A percentile compares a stretch with the other conserved stretches of the same genome.
phyloP scores from a whole-genome alignment of 2,329 filamentous ascomycete genomes.

The Aspergillus clavatus region DNA sequence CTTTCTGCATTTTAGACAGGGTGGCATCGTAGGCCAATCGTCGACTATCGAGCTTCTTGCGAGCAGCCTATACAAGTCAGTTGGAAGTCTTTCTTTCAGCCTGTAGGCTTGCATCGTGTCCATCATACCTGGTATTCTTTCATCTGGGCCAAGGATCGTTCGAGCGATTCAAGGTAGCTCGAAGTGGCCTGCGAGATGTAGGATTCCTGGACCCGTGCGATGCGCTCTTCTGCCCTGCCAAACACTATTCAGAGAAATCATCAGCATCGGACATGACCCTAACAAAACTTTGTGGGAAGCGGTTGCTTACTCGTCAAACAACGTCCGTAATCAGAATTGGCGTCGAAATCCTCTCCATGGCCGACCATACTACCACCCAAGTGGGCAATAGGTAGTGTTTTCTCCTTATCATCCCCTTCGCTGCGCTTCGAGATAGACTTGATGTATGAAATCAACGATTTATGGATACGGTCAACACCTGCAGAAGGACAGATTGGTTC shows the following conservation, averaged over 20 bases:
- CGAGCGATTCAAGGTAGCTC: conserved; percentile 86
- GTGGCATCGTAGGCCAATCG: conserved; percentile 88
- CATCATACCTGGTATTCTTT: conserved; percentile 84
- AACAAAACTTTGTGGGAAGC: background rate
- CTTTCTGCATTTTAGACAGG: conserved; percentile 84
- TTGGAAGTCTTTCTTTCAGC: conserved; percentile 3
- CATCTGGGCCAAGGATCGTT: conserved; percentile 87
- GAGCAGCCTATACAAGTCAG: conserved; percentile 54
- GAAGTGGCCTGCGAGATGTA: conserved; percentile 73
- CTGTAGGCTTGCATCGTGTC: background rate
- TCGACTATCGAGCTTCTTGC: conserved; percentile 90
- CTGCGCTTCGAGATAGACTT: conserved; percentile 82
- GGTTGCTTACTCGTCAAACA: conserved; percentile 63
- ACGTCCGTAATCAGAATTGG: conserved; percentile 84
- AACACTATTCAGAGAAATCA: conserved; percentile 49
- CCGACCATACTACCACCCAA: conserved; percentile 79
- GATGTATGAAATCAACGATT: conserved; percentile 77
- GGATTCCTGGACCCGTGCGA: conserved; percentile 78
- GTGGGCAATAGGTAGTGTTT: conserved; percentile 71
- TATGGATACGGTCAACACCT: conserved; percentile 90
- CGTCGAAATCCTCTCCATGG: conserved; percentile 90
- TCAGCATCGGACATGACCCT: background rate
- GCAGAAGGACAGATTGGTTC: conserved; percentile 2
- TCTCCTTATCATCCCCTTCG: conserved; percentile 84
- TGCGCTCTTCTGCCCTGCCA: conserved; percentile 80